Evolutionary conservation across 805 yeast genomes (phyloP).

Genomic region (Ogataea dorogensis): DNA sequence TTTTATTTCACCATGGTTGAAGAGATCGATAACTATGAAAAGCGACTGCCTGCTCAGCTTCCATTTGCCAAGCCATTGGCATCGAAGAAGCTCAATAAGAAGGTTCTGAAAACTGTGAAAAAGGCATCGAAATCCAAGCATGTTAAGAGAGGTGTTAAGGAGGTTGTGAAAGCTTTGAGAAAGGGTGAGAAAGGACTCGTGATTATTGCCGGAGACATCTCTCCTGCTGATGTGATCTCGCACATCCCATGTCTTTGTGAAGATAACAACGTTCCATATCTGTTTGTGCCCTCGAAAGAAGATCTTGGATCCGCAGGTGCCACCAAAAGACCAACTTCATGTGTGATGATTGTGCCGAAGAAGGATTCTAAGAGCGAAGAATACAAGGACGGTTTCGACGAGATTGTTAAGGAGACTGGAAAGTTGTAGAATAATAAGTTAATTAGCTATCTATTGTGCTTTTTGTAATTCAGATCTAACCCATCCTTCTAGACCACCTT

Average conservation of each 20-base stretch:
- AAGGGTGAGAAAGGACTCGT: conserved; percentile 98
- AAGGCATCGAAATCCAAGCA: conserved; percentile 98
- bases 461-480: conserved; percentile 67
- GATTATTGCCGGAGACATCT: conserved; percentile 95
- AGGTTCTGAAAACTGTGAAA: conserved; percentile 91
- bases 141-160: conserved; percentile 98
- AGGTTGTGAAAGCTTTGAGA: conserved; percentile 95
- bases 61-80: conserved; percentile 96
- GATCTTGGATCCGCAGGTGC: conserved; percentile 99
- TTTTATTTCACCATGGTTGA: conserved; percentile 25
- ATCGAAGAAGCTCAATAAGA: conserved; percentile 91
- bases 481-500: conserved; percentile 99
- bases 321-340: conserved; percentile 97
- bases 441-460: conserved; percentile 7
- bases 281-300: conserved; percentile 95
- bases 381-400: conserved; percentile 90
- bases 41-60: conserved; percentile 83
- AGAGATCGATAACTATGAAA: conserved; percentile 80
- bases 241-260: conserved; percentile 98
- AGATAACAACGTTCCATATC: conserved; percentile 85
- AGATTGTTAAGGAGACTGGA: conserved; percentile 86
- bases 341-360: conserved; percentile 95
- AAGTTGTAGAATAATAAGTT: conserved; percentile 31
- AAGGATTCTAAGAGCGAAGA: conserved; percentile 75
- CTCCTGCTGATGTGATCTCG: conserved; percentile 95